Conservation (phyloP, 225 moss, liverwort and hornwort species). For the Marchantia polymorpha region DNA sequence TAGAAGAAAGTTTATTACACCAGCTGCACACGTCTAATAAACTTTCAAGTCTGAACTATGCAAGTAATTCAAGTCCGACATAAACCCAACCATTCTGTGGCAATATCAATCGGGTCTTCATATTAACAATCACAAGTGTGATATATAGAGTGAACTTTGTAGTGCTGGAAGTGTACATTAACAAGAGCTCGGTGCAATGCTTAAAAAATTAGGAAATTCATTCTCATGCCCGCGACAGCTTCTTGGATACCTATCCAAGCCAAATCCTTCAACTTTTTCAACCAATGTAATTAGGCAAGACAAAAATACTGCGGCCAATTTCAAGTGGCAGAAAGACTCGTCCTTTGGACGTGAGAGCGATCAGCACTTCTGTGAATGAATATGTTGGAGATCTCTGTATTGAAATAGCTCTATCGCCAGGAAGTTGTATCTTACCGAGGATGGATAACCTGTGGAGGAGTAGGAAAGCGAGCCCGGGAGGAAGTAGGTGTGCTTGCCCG, state of each 20-base stretch:
- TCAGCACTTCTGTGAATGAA: neutral
- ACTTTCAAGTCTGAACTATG: too few species aligned
- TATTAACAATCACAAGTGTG: neutral
- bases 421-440: neutral
- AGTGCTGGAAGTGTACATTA: neutral
- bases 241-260: too few species aligned
- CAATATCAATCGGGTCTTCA: neutral
- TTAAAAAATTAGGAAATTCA: neutral
- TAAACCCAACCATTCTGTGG: too few species aligned
- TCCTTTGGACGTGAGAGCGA: too few species aligned
- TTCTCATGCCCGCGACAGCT: neutral
- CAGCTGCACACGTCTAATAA: too few species aligned
- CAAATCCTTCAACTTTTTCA: neutral
- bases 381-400: neutral
- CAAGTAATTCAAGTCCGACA: too few species aligned
- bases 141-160: neutral
- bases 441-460: slow-evolving; percentile 10
- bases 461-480: slow-evolving; percentile 6
- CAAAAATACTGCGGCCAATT: neutral
- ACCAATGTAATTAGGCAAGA: neutral
- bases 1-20: too few species aligned
- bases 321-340: neutral
- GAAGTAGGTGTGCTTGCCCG: slow-evolving; percentile 18
- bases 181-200: neutral
- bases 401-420: neutral